These are phyloP conservation scores for Clavispora asparagi DNA, from an alignment of 805 yeast species.

Conservation along the genomic window DNA sequence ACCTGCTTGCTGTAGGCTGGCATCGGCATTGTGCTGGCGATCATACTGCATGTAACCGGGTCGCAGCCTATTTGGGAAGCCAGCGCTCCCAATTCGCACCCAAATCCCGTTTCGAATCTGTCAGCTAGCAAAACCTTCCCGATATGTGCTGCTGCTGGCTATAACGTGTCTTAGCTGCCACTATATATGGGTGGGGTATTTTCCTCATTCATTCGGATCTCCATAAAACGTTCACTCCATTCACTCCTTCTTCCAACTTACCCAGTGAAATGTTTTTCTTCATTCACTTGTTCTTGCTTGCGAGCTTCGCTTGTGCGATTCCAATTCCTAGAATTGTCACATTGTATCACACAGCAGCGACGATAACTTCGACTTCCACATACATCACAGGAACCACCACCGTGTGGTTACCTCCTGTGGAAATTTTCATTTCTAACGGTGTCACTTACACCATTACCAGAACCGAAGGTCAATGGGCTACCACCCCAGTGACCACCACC, in stretches of 20 bases:
- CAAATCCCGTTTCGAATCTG: conserved; percentile 5
- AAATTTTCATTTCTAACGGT: conserved; percentile 47
- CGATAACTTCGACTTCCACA: conserved; percentile 42
- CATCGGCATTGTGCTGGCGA: background rate
- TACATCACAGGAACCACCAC: conserved; percentile 46
- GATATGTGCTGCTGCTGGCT: background rate
- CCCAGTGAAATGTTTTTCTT: conserved; percentile 3
- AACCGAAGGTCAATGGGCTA: conserved; percentile 24
- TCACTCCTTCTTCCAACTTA: background rate
- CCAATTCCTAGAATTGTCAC: conserved; percentile 44
- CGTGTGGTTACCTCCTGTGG: conserved; percentile 47
- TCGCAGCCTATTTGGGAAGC: background rate
- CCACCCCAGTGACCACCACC: conserved; percentile 33
- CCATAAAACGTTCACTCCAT: background rate
- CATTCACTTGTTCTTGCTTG: background rate
- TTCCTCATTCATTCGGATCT: too few relatives aligned
- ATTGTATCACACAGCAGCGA: conserved; percentile 50
- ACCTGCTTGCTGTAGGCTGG: background rate
- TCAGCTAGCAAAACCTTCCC: background rate
- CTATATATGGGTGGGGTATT: background rate
- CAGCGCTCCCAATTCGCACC: background rate
- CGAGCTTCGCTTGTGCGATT: conserved; percentile 16
- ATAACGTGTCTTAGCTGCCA: background rate
- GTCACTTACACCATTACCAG: conserved; percentile 46
- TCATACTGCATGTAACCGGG: background rate